Evolutionary conservation across 164 flowering plant genomes (phyloP).

Genomic region (Umbilicus rupestris): DNA sequence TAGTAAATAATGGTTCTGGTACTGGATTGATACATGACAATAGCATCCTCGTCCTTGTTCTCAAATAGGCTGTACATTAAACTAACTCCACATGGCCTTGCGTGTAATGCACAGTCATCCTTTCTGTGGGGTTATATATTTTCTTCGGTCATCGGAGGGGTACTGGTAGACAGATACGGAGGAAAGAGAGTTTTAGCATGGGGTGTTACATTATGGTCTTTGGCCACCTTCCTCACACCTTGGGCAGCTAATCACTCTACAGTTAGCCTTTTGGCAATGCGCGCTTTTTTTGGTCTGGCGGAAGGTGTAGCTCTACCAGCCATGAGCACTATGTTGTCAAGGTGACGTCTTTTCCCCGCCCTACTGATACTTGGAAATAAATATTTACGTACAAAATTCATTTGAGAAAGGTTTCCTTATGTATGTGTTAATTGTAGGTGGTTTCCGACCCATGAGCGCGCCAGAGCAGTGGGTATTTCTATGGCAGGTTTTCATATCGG

Average conservation of each 20-base stretch:
- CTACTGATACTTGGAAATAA: neutral
- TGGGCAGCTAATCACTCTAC: conserved; percentile 87
- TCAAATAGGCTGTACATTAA: neutral
- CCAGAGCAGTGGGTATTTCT: conserved; percentile 84
- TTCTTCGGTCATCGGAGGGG: conserved; percentile 82
- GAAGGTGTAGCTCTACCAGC: conserved; percentile 91
- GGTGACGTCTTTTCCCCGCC: conserved; percentile 26
- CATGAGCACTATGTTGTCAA: conserved; percentile 72
- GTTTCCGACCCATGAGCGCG: conserved; percentile 79
- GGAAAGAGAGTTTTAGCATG: conserved; percentile 76
- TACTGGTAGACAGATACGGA: conserved; percentile 75
- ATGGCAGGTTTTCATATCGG: conserved; percentile 98
- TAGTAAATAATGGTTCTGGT: neutral
- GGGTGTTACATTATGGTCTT: conserved; percentile 90
- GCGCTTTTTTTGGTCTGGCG: conserved; percentile 85
- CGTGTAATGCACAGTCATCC: conserved; percentile 27
- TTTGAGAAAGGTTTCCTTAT: neutral
- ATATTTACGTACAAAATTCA: neutral
- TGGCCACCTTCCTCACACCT: conserved; percentile 83
- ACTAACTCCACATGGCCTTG: neutral
- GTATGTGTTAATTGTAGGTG: conserved; percentile 37
- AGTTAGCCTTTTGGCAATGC: conserved; percentile 51
- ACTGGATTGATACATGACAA: neutral
- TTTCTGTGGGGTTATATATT: conserved; percentile 95
- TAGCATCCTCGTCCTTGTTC: neutral